phyloP scores from a whole-genome alignment of 192 early-diverging fungal species.

The Coemansia sp. region DNA sequence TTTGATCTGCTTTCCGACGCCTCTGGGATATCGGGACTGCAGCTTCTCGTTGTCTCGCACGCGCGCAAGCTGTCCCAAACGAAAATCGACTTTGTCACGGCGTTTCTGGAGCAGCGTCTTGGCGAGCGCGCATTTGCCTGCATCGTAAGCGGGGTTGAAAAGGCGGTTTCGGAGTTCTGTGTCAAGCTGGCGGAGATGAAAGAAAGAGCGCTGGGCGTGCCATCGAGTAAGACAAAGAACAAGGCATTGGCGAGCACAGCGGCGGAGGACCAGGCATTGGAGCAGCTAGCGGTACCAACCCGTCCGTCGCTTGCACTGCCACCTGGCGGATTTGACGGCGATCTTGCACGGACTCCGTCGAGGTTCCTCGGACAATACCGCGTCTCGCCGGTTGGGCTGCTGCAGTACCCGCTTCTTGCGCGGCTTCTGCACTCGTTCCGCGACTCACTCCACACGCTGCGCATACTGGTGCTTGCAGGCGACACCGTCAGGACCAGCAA shows the following conservation, averaged over 20 bases:
- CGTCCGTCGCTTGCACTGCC: slow-evolving; percentile 38
- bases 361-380: slow-evolving; percentile 34
- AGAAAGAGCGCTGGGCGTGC: background rate
- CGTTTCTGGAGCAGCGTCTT: slow-evolving; percentile 22
- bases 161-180: slow-evolving; percentile 16
- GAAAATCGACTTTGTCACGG: slow-evolving; percentile 32
- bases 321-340: background rate
- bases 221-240: background rate
- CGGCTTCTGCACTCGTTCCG: slow-evolving; percentile 45
- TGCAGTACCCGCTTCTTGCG: slow-evolving; percentile 48
- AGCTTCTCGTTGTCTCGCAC: slow-evolving; percentile 29
- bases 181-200: slow-evolving; percentile 8
- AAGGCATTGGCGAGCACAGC: background rate
- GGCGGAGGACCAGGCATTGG: slow-evolving; percentile 15
- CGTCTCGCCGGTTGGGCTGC: slow-evolving; percentile 43
- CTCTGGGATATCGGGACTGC: slow-evolving; percentile 27
- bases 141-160: slow-evolving; percentile 36
- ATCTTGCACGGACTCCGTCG: slow-evolving; percentile 3
- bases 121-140: slow-evolving; percentile 47
- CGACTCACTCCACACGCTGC: slow-evolving; percentile 41
- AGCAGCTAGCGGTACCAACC: slow-evolving; percentile 36
- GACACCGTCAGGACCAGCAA: slow-evolving; percentile 15
- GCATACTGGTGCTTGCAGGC: slow-evolving; percentile 45
- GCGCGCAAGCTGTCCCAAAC: slow-evolving; percentile 23
- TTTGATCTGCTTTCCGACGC: slow-evolving; percentile 33